These are phyloP conservation scores for Epichloe scottii DNA, from an alignment of 2,329 filamentous ascomycete genomes.

Conservation along the genomic window DNA sequence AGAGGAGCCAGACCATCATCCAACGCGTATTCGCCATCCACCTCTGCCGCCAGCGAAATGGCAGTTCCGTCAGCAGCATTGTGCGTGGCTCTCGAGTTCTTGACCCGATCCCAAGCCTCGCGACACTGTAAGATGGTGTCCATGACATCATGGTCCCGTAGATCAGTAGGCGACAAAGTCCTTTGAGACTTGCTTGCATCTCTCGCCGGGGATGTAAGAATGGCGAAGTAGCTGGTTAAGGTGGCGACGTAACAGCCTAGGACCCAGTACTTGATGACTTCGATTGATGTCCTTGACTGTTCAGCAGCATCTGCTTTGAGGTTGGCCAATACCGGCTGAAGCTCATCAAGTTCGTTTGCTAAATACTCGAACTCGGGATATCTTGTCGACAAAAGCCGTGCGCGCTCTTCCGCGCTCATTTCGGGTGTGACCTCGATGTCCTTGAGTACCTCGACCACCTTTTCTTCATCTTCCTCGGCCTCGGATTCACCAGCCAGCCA, in stretches of 20 bases:
- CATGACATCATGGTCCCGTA: constrained; percentile 89
- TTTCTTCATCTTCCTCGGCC: constrained; percentile 38
- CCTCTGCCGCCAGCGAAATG: constrained; percentile 13
- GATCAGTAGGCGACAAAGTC: constrained; percentile 60
- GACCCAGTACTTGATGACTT: constrained; percentile 63
- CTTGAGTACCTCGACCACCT: constrained; percentile 78
- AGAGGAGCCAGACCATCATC: constrained; percentile 8
- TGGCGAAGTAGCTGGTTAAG: constrained; percentile 85
- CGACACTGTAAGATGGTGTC: constrained; percentile 67
- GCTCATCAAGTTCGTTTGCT: constrained; percentile 62
- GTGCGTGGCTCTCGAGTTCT: constrained; percentile 44
- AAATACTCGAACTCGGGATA: constrained; percentile 91
- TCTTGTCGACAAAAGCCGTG: constrained; percentile 61
- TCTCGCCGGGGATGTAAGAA: constrained; percentile 69
- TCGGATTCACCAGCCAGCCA: constrained; percentile 54
- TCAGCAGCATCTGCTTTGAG: constrained; percentile 46
- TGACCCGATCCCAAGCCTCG: constrained; percentile 65
- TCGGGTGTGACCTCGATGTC: constrained; percentile 70
- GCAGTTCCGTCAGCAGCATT: constrained; percentile 17
- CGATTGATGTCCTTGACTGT: constrained; percentile 38
- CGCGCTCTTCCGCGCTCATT: constrained; percentile 62
- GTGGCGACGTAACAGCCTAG: constrained; percentile 77
- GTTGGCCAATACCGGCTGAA: constrained; percentile 52
- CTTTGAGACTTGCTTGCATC: constrained; percentile 40
- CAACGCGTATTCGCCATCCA: constrained; percentile 11